phyloP scores from a whole-genome alignment of 371 early-diverging fungal genomes.

The Parasitella parasitica region DNA sequence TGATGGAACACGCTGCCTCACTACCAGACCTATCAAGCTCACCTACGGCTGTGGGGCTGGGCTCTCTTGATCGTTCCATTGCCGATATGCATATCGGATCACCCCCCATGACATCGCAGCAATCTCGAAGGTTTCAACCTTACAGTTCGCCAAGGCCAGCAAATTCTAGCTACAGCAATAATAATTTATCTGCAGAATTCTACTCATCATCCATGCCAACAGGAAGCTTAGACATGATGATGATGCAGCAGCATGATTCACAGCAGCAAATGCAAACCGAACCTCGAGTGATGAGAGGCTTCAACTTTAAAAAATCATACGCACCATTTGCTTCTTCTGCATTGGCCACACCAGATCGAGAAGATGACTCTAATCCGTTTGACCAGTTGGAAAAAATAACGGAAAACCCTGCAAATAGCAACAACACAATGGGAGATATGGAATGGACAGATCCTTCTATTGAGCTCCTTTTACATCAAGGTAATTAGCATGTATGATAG shows the following conservation, averaged over 20 bases:
- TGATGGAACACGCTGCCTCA: constrained; percentile 24
- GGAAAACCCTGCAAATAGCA: constrained; percentile 7
- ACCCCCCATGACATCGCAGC: constrained; percentile 15
- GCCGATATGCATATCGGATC: constrained; percentile 37
- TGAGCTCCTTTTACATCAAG: constrained; percentile 12
- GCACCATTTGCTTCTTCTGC: constrained; percentile 28
- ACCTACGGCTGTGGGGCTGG: constrained; percentile 1
- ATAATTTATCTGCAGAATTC: constrained; percentile 3
- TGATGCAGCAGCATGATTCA: neutral
- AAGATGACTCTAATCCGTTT: constrained; percentile 23
- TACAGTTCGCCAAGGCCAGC: constrained; percentile 12
- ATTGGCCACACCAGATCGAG: constrained; percentile 30
- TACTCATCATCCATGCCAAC: constrained; percentile 25
- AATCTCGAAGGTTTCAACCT: constrained; percentile 25
- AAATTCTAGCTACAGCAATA: constrained; percentile 11
- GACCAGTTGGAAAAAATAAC: neutral
- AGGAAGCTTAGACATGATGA: constrained; percentile 14
- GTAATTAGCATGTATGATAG: neutral
- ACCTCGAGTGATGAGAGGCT: neutral
- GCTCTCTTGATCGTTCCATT: constrained; percentile 24
- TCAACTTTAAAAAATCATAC: constrained; percentile 15
- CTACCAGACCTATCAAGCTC: constrained; percentile 26
- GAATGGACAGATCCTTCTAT: constrained; percentile 24
- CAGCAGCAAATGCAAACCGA: neutral
- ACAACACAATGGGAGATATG: constrained; percentile 1